These are phyloP conservation scores for Vachellia collinsii DNA, from an alignment of 306 rosid species.

Conservation along the genomic window DNA sequence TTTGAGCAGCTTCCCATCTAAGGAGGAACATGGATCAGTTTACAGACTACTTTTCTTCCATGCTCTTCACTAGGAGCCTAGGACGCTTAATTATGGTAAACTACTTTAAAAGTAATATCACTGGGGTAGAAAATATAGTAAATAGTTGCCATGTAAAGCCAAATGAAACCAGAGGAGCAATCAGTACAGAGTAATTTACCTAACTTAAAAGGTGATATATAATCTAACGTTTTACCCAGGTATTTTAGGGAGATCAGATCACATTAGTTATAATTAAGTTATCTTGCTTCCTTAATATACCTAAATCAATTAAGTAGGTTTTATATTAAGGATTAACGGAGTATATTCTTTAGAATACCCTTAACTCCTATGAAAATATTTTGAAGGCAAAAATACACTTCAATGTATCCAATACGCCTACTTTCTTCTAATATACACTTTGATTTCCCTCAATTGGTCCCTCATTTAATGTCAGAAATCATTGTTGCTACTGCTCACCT, in stretches of 20 bases:
- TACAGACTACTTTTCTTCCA: constrained; percentile 14
- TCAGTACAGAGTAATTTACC: not conserved
- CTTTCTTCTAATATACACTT: not conserved
- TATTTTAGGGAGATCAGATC: no score
- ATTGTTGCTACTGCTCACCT: not conserved
- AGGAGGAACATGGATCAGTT: constrained; percentile 6
- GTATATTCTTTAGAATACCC: not conserved
- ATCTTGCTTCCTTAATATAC: no score
- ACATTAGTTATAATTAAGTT: no score
- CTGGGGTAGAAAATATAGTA: not conserved
- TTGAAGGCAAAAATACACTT: not conserved
- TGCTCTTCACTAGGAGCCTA: not conserved
- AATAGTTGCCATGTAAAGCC: not conserved
- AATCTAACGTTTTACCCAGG: no score
- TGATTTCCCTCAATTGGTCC: not conserved
- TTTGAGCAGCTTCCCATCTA: constrained; percentile 91
- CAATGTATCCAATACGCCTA: not conserved
- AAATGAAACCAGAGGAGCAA: not conserved
- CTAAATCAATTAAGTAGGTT: no score
- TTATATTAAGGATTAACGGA: no score
- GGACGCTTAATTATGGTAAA: not conserved
- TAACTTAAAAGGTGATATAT: no score
- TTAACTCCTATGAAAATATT: not conserved
- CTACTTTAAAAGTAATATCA: not conserved
- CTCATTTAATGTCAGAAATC: not conserved